These are phyloP conservation scores for Ogataea salicorniae DNA, from an alignment of 805 yeast species.

Conservation along the genomic window DNA sequence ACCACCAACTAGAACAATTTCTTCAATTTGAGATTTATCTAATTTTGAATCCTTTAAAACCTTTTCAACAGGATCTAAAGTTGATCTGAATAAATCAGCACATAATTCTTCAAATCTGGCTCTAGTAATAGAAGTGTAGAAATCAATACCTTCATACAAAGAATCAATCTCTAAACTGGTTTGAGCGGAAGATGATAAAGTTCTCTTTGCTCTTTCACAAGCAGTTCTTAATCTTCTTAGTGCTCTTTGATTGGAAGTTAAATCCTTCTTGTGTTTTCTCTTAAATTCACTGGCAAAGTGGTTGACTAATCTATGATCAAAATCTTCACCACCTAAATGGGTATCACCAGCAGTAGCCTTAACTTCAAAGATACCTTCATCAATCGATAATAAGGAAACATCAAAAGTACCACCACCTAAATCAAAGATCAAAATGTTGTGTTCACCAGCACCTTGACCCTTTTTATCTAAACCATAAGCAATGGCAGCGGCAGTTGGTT, in stretches of 20 bases:
- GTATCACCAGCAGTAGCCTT: conserved; percentile 92
- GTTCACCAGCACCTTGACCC: conserved; percentile 37
- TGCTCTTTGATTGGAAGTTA: conserved; percentile 91
- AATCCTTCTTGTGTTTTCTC: conserved; percentile 96
- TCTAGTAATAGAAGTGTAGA: conserved; percentile 93
- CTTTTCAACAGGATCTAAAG: conserved; percentile 92
- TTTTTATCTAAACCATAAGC: conserved; percentile 70
- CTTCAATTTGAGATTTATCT: conserved; percentile 86
- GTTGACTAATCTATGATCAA: conserved; percentile 93
- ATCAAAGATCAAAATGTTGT: conserved; percentile 59
- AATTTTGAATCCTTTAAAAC: conserved; percentile 86
- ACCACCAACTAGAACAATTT: conserved; percentile 95
- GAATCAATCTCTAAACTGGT: conserved; percentile 95
- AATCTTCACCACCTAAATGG: conserved; percentile 98
- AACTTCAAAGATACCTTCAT: conserved; percentile 95
- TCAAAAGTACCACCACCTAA: conserved; percentile 89
- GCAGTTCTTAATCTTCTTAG: conserved; percentile 98
- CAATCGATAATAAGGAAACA: conserved; percentile 86
- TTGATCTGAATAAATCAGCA: conserved; percentile 89
- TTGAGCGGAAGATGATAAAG: conserved; percentile 92
- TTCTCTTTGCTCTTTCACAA: conserved; percentile 99
- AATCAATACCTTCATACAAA: conserved; percentile 89
- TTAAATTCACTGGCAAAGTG: conserved; percentile 93
- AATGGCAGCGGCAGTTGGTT: conserved; percentile 83
- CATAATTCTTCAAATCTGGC: conserved; percentile 97